phyloP scores from a whole-genome alignment of 2,329 filamentous ascomycete genomes.

The Calcarisporium arbuscula region DNA sequence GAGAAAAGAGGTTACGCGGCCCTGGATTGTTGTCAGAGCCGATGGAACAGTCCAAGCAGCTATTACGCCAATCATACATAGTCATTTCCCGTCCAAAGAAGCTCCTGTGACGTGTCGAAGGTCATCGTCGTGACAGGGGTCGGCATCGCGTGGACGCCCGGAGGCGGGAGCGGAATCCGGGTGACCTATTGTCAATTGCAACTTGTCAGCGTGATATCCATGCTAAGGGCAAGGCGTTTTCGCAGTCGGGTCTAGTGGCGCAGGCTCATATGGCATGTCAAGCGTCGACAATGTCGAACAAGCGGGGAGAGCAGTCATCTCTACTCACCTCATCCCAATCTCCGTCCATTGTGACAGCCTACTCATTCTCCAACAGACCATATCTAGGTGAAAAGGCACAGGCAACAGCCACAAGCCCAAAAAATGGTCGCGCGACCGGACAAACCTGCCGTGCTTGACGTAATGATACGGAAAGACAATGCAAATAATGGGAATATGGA shows the following conservation, averaged over 20 bases:
- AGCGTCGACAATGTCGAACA: too few species aligned
- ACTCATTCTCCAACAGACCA: conserved; percentile 29
- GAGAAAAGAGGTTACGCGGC: conserved; percentile 83
- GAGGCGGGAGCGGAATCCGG: conserved; percentile 74
- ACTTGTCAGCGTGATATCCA: conserved; percentile 8
- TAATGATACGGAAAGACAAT: too few species aligned
- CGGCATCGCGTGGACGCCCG: conserved; percentile 62
- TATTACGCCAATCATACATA: conserved; percentile 53
- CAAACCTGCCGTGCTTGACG: too few species aligned
- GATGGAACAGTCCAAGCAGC: not conserved
- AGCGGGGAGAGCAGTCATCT: not conserved
- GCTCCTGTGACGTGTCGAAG: conserved; percentile 84
- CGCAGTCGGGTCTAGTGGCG: not conserved
- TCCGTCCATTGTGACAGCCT: conserved; percentile 51
- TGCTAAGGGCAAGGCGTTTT: not conserved
- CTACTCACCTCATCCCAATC: conserved; percentile 60
- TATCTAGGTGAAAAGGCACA: conserved; percentile 16
- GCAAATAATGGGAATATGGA: too few species aligned
- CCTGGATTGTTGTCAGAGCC: conserved; percentile 44
- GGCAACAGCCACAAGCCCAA: conserved; percentile 6
- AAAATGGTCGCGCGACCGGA: conserved; percentile 10
- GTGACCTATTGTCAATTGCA: conserved; percentile 51
- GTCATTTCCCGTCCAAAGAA: conserved; percentile 90
- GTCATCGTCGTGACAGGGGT: conserved; percentile 73
- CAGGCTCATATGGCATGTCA: too few species aligned